Conservation (phyloP, 2,329 filamentous ascomycete genomes). For the Ilyonectria destructans region DNA sequence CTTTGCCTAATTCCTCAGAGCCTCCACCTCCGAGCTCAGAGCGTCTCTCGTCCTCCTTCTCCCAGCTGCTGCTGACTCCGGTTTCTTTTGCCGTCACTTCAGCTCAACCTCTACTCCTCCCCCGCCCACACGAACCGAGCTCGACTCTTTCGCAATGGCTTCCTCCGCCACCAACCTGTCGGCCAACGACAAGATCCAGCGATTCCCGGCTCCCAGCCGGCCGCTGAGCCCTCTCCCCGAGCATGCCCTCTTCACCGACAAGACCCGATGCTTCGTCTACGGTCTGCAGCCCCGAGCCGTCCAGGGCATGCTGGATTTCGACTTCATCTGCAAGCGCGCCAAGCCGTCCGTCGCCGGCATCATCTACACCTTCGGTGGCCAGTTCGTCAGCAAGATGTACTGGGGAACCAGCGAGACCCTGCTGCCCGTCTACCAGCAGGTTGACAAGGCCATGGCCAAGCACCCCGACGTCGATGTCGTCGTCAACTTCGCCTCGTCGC, state of each 20-base stretch:
- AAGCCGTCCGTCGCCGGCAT: conserved; percentile 98
- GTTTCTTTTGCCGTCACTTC: conserved; percentile 40
- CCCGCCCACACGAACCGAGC: conserved; percentile 43
- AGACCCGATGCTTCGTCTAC: conserved; percentile 99
- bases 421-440: conserved; percentile 96
- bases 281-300: conserved; percentile 96
- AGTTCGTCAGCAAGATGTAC: conserved; percentile 99
- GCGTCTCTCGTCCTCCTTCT: conserved; percentile 39
- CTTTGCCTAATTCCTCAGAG: conserved; percentile 49
- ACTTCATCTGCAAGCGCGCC: conserved; percentile 99
- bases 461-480: conserved; percentile 97
- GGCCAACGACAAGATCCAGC: conserved; percentile 99
- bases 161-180: conserved; percentile 71
- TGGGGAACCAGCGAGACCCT: conserved; percentile 99
- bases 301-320: conserved; percentile 97
- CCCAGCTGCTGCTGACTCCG: conserved; percentile 42
- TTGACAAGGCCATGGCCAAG: conserved; percentile 94
- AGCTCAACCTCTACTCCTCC: conserved; percentile 39
- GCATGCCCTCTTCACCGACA: conserved; percentile 97
- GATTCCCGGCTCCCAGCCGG: conserved; percentile 93
- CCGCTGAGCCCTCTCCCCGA: conserved; percentile 89
- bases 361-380: conserved; percentile 99
- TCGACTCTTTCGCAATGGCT: conserved; percentile 65
- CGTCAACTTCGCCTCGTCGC: conserved; percentile 99
- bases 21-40: conserved; percentile 48